Base-by-base conservation (phyloP, 139 green algal genomes). In the Tetradesmus lagerheimii region DNA sequence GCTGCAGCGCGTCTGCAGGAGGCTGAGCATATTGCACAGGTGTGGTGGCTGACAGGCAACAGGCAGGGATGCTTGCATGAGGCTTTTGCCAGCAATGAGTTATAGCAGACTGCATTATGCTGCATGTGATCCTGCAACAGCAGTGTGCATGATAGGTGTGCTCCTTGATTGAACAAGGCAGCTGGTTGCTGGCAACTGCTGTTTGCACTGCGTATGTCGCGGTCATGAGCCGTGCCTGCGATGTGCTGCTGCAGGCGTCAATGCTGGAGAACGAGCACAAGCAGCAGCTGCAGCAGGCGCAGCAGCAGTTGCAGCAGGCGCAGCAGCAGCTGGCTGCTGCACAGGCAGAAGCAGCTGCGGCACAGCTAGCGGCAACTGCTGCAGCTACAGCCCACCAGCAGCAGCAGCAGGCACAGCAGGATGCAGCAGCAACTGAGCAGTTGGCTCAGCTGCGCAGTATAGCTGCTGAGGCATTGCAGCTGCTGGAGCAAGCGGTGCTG, bases 291-390 rank as follows among this genome's bases (percentile, higher is more conserved):
- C 31, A 11, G 16, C n/a, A 43, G 27, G 18, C 67, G 16, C 83
- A 88, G 62, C 25, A 80, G 23, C 62, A 79, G 37, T 57, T 88
- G 74, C 74, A 80, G 74, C 74, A 80, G 15, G 18, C 18, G 5
- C 35, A 82, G 37, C 76, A 82, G 76, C 76, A 82, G 67, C 29
- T 25, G 50, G 64, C 81, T 35, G 53, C 53, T 57, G 34, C 53
- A 9, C 34, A 87, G 37, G 18, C 34, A 50, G 34, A 77, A 25
- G 31, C 53, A 35, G 6, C 41, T 71, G 81, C 47, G 0, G 29
- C 41, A 16, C 81, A 76, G 50, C 81, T 77, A 20, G 29, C 27
- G 3, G 29, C n/a, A 38, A n/a, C 67, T 39, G 67, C 67, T 39
- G 67, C 67, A 20, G 29, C n/a, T 16, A 27, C 66, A 18, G 9